phyloP scores from a whole-genome alignment of 495 filamentous ascomycete species.

The Penicillium verhagenii region DNA sequence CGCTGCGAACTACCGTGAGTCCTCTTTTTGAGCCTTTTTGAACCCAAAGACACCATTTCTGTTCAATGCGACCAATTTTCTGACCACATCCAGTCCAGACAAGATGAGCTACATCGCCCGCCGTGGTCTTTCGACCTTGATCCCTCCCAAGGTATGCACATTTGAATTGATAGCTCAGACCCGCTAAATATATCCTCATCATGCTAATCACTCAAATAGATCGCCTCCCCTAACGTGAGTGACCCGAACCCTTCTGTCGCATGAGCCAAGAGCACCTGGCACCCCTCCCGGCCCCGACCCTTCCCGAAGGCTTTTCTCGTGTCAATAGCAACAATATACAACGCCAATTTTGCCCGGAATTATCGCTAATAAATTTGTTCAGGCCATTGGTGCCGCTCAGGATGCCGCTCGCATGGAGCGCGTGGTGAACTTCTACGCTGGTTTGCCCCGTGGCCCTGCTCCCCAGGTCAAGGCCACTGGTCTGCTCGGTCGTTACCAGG shows the following conservation, averaged over 20 bases:
- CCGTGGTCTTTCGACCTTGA: conserved; percentile 93
- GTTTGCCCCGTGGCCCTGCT: conserved; percentile 85
- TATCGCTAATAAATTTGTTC: conserved; percentile 28
- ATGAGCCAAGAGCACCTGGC: conserved; percentile 5
- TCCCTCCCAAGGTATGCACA: conserved; percentile 87
- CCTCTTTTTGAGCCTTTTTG: not conserved
- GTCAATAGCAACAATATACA: conserved; percentile 7
- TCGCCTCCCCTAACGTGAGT: conserved; percentile 92
- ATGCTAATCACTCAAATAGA: conserved; percentile 47
- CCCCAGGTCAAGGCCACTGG: conserved; percentile 77
- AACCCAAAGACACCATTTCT: conserved; percentile 1
- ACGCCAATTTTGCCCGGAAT: not conserved
- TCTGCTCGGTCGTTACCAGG: conserved; percentile 82
- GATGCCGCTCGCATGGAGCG: conserved; percentile 96
- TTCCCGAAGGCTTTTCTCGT: conserved; percentile 26
- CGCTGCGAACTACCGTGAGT: conserved; percentile 37
- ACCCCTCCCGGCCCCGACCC: conserved; percentile 19
- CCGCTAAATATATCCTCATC: not conserved
- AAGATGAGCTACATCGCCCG: conserved; percentile 89
- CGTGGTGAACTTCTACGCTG: conserved; percentile 97
- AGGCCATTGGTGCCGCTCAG: conserved; percentile 88
- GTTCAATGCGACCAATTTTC: conserved; percentile 23
- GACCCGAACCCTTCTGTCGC: not conserved
- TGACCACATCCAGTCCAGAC: conserved; percentile 41
- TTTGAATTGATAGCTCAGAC: conserved; percentile 2